Evolutionary conservation across 2,329 filamentous ascomycete genomes (phyloP), one percentile per base, ranked within the genome.

Genomic region (Scleromitrula shiraiana): DNA sequence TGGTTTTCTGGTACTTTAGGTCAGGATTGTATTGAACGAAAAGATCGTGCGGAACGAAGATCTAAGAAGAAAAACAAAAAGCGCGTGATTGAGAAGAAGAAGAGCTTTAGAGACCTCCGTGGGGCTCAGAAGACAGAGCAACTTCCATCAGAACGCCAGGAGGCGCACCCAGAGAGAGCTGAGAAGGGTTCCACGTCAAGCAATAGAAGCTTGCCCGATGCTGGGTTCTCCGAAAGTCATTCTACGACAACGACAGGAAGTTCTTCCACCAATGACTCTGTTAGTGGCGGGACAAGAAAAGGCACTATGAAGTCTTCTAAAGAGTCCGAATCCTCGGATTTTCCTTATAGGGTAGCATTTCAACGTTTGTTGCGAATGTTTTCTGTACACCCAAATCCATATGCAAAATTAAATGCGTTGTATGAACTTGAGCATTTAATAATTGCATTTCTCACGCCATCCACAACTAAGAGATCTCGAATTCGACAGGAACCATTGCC

Each of bases 311-410:
- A 19, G 42, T 30, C 32, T 19, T 48, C 54, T 5, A 63, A 61
- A 41, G 60, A 63, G 15, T 43, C 57, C 27, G 58, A 62, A 8
- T 59, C 59, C 26, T 61, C 57, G 5, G 80, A 85, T 32, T 95
- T 95, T 58, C 86, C 87, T 0, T 96, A 91, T 62, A 80, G 80
- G 43, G 79, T 81, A 56, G 85, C 89, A 0, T 96, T 95, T 62
- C 76, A 81, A 55, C 81, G 83, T 10, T 73, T 97, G 1, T 72
- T 97, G 26, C 82, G 80, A 54, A 89, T 88, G 69, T 95, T 98
- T 57, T 88, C 87, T 35, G 86, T 90, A 4, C 87, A 94, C 56
- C 86, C 88, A 0, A 95, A 93, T 61, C 93, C 93, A 0, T 85
- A 85, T 56, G 76, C 80, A 19, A 98, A 98, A 66, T 75, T 98